Evolutionary conservation across 805 yeast species (phyloP).

Genomic region (Blastobotrys mokoenaii): DNA sequence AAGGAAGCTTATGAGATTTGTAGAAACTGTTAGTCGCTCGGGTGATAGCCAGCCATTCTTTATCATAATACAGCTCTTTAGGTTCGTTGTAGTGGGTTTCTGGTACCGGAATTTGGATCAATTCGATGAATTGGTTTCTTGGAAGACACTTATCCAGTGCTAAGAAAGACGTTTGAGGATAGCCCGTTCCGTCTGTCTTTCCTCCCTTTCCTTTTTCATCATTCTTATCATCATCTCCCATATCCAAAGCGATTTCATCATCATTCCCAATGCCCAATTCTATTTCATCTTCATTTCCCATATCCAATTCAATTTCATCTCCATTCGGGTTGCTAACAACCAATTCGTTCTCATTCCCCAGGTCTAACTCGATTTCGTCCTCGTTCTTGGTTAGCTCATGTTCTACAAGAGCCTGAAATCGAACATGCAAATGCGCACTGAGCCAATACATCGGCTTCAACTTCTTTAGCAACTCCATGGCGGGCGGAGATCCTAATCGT

Average conservation of each 20-base stretch:
- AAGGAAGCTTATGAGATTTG: background rate
- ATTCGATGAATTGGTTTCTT: slow-evolving; percentile 47
- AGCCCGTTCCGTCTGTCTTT: no score
- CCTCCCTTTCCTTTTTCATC: no score
- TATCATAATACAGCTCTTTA: slow-evolving; percentile 22
- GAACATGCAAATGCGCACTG: slow-evolving; percentile 82
- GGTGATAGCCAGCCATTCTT: slow-evolving; percentile 32
- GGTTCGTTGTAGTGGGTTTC: slow-evolving; percentile 1
- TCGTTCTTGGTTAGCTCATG: slow-evolving; percentile 27
- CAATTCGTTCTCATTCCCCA: slow-evolving; percentile 18
- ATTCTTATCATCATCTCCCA: no score
- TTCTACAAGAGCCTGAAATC: slow-evolving; percentile 48
- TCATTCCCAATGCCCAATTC: slow-evolving; percentile 6
- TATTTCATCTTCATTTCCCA: slow-evolving; percentile 10
- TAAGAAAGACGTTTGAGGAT: slow-evolving; percentile 39
- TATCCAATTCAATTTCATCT: slow-evolving; percentile 16
- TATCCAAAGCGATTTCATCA: background rate
- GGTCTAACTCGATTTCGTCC: slow-evolving; percentile 27
- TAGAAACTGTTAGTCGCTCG: slow-evolving; percentile 12
- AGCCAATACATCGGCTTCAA: slow-evolving; percentile 72
- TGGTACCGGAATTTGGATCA: slow-evolving; percentile 32
- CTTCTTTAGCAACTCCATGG: slow-evolving; percentile 42
- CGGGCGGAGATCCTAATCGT: slow-evolving; percentile 65
- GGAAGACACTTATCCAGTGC: slow-evolving; percentile 85
- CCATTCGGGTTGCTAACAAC: slow-evolving; percentile 14